A percentile compares a stretch with the other conserved stretches of the same genome.
These are phyloP conservation scores for Orychophragmus violaceus DNA, from an alignment of 345 rosid species.

Conservation along the genomic window DNA sequence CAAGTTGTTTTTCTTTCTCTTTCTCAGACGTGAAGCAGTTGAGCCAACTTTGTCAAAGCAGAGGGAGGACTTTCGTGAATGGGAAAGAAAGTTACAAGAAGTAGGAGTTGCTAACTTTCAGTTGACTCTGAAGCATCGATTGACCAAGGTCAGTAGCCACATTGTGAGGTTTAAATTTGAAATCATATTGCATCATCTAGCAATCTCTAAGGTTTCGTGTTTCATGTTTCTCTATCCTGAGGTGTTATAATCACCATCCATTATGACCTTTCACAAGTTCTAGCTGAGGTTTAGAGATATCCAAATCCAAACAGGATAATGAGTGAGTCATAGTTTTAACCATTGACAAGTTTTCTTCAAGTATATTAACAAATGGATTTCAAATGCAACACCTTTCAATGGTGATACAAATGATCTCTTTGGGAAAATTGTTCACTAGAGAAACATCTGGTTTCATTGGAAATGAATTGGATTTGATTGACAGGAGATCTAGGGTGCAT, in stretches of 20 bases:
- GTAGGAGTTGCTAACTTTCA: too few species aligned
- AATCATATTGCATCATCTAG: too few species aligned
- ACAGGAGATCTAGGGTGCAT: constrained; percentile 88
- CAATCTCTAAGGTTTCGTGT: constrained; percentile 60
- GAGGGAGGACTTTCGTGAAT: too few species aligned
- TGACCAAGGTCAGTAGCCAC: too few species aligned
- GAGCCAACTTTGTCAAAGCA: too few species aligned
- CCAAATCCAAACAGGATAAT: not conserved
- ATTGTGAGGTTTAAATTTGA: too few species aligned
- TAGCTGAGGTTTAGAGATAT: too few species aligned
- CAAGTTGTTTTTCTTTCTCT: too few species aligned
- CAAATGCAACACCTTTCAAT: constrained; percentile 87
- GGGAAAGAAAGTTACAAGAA: too few species aligned
- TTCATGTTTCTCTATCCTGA: constrained; percentile 65
- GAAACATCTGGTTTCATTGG: not conserved
- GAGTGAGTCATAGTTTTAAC: constrained; percentile 1
- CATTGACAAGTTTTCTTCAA: constrained; percentile 61
- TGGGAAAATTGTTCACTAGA: not conserved
- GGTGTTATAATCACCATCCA: constrained; percentile 33
- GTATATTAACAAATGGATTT: constrained; percentile 78
- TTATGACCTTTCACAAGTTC: not conserved
- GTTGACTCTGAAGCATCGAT: too few species aligned
- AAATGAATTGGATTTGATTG: constrained; percentile 22
- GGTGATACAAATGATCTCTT: constrained; percentile 33
- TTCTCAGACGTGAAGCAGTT: too few species aligned